Evolutionary conservation across 2,329 filamentous ascomycete genomes (phyloP).

Genomic region (Dactylellina haptotyla): DNA sequence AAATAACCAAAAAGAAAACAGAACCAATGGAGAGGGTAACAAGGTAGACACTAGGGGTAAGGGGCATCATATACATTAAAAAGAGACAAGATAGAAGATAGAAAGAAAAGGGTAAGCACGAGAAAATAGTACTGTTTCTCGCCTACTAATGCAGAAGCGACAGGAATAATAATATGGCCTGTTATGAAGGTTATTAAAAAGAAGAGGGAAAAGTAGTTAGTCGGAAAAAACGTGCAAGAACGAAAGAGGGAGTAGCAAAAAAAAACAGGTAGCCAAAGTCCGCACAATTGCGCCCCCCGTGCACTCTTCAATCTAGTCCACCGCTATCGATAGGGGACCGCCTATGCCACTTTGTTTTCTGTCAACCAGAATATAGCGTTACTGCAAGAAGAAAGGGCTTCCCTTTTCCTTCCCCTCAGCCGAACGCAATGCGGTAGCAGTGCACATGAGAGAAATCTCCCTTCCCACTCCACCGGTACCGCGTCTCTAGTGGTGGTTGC

Average conservation of each 20-base stretch:
- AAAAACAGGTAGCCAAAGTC: not conserved
- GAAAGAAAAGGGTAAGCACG: not conserved
- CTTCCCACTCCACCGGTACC: too few relatives aligned
- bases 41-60: not conserved
- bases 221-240: not conserved
- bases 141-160: not conserved
- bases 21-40: not conserved
- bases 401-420: too few relatives aligned
- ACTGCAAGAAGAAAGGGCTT: too few relatives aligned
- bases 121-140: not conserved
- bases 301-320: too few relatives aligned
- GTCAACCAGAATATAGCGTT: not conserved
- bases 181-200: not conserved
- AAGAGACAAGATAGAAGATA: not conserved
- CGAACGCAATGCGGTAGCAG: too few relatives aligned
- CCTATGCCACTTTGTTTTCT: too few relatives aligned
- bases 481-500: conserved; percentile 24
- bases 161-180: not conserved
- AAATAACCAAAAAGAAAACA: not conserved
- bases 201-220: not conserved
- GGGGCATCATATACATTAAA: not conserved
- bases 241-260: not conserved
- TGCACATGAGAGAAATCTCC: too few relatives aligned
- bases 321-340: too few relatives aligned
- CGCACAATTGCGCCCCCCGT: too few relatives aligned